Evolutionary conservation across 371 early-diverging fungal species (phyloP).

Genomic region (Haplosporangium sp.): DNA sequence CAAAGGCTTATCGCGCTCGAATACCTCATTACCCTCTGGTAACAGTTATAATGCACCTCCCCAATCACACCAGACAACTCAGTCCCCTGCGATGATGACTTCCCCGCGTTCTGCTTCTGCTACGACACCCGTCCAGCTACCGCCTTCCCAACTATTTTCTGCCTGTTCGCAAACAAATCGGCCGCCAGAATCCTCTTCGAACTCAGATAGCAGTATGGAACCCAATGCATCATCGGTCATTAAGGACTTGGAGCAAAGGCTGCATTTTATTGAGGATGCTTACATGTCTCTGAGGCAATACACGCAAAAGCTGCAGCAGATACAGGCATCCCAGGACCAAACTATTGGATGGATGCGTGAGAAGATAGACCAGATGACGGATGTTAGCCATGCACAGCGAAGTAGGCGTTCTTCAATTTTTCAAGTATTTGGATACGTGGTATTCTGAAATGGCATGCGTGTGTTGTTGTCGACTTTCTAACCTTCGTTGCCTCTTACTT

Average conservation of each 20-base stretch:
- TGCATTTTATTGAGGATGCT: constrained; percentile 34
- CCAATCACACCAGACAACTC: constrained; percentile 10
- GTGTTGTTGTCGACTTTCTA: neutral
- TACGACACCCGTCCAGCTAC: neutral
- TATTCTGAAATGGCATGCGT: no score
- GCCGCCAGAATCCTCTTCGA: constrained; percentile 7
- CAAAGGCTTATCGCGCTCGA: constrained; percentile 27
- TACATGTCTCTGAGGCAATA: constrained; percentile 27
- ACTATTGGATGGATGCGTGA: constrained; percentile 51
- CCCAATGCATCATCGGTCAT: constrained; percentile 1
- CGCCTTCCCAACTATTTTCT: constrained; percentile 1
- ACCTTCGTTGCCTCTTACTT: neutral
- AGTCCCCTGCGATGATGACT: constrained; percentile 9
- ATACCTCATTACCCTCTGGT: constrained; percentile 33
- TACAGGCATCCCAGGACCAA: constrained; percentile 30
- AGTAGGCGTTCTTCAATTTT: constrained; percentile 8
- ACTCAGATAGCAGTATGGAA: constrained; percentile 1
- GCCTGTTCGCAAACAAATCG: constrained; percentile 2
- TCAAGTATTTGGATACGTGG: no score
- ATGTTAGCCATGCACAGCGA: constrained; percentile 12
- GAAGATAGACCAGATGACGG: constrained; percentile 35
- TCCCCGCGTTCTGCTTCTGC: neutral
- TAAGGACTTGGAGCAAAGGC: constrained; percentile 26
- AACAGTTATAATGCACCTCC: constrained; percentile 21
- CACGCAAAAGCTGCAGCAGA: constrained; percentile 35